phyloP scores from a whole-genome alignment of 768 basidiomycete genomes.

The Calocybe indica region DNA sequence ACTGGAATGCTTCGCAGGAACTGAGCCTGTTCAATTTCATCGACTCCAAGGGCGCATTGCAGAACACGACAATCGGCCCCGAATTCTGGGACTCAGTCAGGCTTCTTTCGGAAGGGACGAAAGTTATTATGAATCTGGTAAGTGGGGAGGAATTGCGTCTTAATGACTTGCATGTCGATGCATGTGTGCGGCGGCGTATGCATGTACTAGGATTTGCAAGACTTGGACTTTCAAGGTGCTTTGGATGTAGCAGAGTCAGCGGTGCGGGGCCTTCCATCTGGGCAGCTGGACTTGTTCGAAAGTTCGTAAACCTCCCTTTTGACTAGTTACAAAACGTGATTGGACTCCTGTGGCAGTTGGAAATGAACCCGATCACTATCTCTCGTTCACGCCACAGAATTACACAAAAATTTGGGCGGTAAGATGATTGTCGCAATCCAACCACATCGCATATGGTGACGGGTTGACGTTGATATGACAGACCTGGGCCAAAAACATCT shows the following conservation, averaged over 20 bases:
- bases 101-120: slow-evolving; percentile 39
- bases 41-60: slow-evolving; percentile 33
- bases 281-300: slow-evolving; percentile 38
- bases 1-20: slow-evolving; percentile 36
- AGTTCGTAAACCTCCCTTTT: slow-evolving; percentile 20
- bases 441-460: neutral
- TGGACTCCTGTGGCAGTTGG: slow-evolving; percentile 30
- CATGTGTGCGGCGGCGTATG: neutral
- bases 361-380: slow-evolving; percentile 52
- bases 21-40: slow-evolving; percentile 38
- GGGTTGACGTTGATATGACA: slow-evolving; percentile 7
- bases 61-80: slow-evolving; percentile 47
- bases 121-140: slow-evolving; percentile 41
- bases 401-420: slow-evolving; percentile 43
- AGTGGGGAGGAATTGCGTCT: slow-evolving; percentile 2
- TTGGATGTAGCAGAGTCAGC: slow-evolving; percentile 38
- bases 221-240: slow-evolving; percentile 35
- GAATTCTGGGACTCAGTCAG: slow-evolving; percentile 42
- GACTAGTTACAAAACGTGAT: neutral
- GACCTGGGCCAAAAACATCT: slow-evolving; percentile 47
- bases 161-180: neutral
- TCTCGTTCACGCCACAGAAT: slow-evolving; percentile 32
- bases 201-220: slow-evolving; percentile 35
- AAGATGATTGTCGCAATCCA: slow-evolving; percentile 3
- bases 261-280: slow-evolving; percentile 25